Base-by-base conservation (phyloP, 768 basidiomycete genomes). In the Pleurotus tuber-regium region DNA sequence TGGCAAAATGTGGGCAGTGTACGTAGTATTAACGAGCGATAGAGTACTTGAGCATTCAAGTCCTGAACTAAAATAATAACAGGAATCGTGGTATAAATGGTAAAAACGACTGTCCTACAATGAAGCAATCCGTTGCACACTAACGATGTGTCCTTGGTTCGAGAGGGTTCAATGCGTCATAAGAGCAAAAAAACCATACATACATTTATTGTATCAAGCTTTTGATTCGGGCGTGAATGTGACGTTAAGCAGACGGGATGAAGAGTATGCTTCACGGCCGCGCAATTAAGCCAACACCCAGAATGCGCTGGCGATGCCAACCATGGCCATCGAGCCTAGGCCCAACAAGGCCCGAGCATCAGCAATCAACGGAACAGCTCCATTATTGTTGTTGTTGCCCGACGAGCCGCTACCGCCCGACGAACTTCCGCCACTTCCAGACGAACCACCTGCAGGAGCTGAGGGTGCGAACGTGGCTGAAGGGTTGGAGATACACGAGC, bases 401-500 rank as follows among this genome's bases (percentile, higher is more conserved):
- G 54, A 25, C 11, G 66, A 53, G 9, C 64, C 50, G 23, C 64
- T 51, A 38, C 62, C 57, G 9, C 56, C 54, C 4, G 59, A 40
- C 4, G 62, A 52, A 25, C 58, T 39, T 14, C 61, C 52, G 28
- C 63, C 60, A 11, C 55, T 16, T 19, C 56, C 50, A 11, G 67
- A 60, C 31, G 60, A 47, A n/a, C 57, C 63, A 25, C 55, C 65
- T 40, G 72, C 62, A 18, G 69, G 67, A 1, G 79, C 67, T 23
- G 75, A 75, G 3, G 89, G 89, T 7, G 80, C 78, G 64, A 83
- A 84, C 5, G 83, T 84, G 11, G 85, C 77, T 11, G 70, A 65
- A 12, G 86, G 79, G 61, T 75, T 83, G 16, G 87, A 64, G 50
- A 90, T 67, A 62, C 89, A 92, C 11, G 87, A 84, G 49, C 71